These are phyloP conservation scores for Rhizopogon sp. DNA, from an alignment of 768 basidiomycete species.

Conservation along the genomic window DNA sequence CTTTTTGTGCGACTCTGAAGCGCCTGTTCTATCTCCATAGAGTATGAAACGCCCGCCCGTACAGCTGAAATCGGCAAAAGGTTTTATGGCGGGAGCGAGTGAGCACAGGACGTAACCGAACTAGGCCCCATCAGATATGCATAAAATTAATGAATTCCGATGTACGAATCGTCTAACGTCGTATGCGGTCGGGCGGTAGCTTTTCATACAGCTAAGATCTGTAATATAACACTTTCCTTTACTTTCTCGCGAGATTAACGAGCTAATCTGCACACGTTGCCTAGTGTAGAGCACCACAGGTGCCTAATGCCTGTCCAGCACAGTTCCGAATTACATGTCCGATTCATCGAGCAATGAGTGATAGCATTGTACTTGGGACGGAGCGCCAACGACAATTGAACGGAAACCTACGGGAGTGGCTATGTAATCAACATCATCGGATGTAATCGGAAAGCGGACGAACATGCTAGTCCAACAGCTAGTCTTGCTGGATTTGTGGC, in stretches of 20 bases:
- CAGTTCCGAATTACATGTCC: background rate
- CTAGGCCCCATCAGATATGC: slow-evolving; percentile 19
- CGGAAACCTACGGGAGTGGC: background rate
- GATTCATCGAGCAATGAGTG: background rate
- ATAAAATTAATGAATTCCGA: slow-evolving; percentile 16
- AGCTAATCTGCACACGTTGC: background rate
- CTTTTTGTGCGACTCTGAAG: slow-evolving; percentile 18
- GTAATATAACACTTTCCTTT: background rate
- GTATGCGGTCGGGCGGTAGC: too few species aligned
- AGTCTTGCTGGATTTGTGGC: slow-evolving; percentile 23
- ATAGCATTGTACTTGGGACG: background rate
- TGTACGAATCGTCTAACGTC: slow-evolving; percentile 4
- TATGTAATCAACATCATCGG: background rate
- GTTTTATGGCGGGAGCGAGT: slow-evolving; percentile 25
- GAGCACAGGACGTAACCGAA: slow-evolving; percentile 25
- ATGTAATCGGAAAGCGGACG: background rate
- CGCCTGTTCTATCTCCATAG: slow-evolving; percentile 12
- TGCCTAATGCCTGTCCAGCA: background rate
- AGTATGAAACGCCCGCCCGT: slow-evolving; percentile 16
- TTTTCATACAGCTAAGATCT: slow-evolving; percentile 1
- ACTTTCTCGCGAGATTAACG: background rate
- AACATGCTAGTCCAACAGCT: slow-evolving; percentile 7
- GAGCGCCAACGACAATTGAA: background rate
- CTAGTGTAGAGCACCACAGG: background rate
- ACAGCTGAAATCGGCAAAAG: slow-evolving; percentile 10